Conservation (phyloP, 345 rosid species). For the Bruguiera gymnorhiza region DNA sequence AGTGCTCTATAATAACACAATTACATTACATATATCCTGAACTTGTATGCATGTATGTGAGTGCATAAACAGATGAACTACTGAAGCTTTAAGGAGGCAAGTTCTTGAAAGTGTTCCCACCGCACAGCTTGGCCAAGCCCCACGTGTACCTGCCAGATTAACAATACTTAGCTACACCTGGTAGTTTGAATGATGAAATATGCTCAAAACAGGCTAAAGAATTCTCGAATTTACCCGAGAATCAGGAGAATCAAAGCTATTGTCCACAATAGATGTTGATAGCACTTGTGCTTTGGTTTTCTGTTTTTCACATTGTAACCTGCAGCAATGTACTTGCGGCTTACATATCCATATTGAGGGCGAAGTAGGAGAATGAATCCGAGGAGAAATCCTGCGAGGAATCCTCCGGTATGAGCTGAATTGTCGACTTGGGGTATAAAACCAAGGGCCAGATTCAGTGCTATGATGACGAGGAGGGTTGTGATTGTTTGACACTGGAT, state of each 20-base stretch:
- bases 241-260: conserved; percentile 10
- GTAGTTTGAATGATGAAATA: background rate
- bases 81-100: background rate
- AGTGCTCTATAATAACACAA: too few species aligned
- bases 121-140: conserved; percentile 16
- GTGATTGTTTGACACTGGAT: conserved; percentile 21
- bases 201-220: too few species aligned
- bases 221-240: conserved; percentile 4
- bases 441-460: conserved; percentile 23
- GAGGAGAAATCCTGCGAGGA: conserved; percentile 28
- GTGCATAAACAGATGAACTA: background rate
- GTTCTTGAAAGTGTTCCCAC: background rate
- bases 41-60: too few species aligned
- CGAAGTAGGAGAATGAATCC: conserved; percentile 26
- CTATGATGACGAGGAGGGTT: conserved; percentile 14
- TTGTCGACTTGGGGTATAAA: conserved; percentile 22
- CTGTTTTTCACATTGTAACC: conserved; percentile 14
- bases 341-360: conserved; percentile 27
- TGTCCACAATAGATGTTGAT: conserved; percentile 16
- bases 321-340: conserved; percentile 17
- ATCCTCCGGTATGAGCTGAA: conserved; percentile 28
- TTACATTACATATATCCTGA: too few species aligned
- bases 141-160: conserved; percentile 5
- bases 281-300: conserved; percentile 23
- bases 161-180: background rate